Percentiles rank a stretch among this genome's conserved stretches.
These are phyloP conservation scores for Trypanosoma avium DNA, from an alignment of 208 protist genomes.

Conservation along the genomic window DNA sequence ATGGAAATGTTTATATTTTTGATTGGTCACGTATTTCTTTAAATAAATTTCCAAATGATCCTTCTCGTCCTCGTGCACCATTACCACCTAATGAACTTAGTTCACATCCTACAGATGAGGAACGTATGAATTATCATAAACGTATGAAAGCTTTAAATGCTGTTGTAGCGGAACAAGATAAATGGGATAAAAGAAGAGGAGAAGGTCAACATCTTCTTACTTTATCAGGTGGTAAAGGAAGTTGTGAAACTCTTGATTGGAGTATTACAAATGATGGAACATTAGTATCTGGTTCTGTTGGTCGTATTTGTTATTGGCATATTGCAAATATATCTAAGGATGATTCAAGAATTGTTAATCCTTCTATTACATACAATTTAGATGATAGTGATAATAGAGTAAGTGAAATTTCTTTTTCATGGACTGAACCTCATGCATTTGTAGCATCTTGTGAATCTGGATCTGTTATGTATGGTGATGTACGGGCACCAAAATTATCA, in stretches of 20 bases:
- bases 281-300: slow-evolving; percentile 59
- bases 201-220: slow-evolving; percentile 85
- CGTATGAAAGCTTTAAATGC: slow-evolving; percentile 75
- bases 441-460: slow-evolving; percentile 48
- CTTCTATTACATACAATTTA: slow-evolving; percentile 37
- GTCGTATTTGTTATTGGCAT: slow-evolving; percentile 66
- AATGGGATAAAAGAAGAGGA: slow-evolving; percentile 77
- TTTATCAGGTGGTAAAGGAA: slow-evolving; percentile 47
- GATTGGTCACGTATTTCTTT: slow-evolving; percentile 88
- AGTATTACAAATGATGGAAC: slow-evolving; percentile 60
- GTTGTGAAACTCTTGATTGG: slow-evolving; percentile 78
- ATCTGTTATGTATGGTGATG: slow-evolving; percentile 50
- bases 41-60: slow-evolving; percentile 88
- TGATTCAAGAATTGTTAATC: slow-evolving; percentile 48
- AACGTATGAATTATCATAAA: slow-evolving; percentile 71
- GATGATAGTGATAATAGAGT: slow-evolving; percentile 57
- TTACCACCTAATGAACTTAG: slow-evolving; percentile 86
- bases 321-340: slow-evolving; percentile 77
- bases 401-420: slow-evolving; percentile 66
- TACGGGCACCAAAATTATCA: slow-evolving; percentile 32
- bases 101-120: slow-evolving; percentile 68
- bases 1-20: slow-evolving; percentile 86
- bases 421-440: slow-evolving; percentile 49
- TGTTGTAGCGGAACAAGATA: slow-evolving; percentile 73
- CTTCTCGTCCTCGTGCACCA: slow-evolving; percentile 78